A percentile compares a stretch with the other conserved stretches of the same genome.
These are phyloP conservation scores for Effrenium voratum DNA, from an alignment of 73 alveolate genomes.

Conservation along the genomic window DNA sequence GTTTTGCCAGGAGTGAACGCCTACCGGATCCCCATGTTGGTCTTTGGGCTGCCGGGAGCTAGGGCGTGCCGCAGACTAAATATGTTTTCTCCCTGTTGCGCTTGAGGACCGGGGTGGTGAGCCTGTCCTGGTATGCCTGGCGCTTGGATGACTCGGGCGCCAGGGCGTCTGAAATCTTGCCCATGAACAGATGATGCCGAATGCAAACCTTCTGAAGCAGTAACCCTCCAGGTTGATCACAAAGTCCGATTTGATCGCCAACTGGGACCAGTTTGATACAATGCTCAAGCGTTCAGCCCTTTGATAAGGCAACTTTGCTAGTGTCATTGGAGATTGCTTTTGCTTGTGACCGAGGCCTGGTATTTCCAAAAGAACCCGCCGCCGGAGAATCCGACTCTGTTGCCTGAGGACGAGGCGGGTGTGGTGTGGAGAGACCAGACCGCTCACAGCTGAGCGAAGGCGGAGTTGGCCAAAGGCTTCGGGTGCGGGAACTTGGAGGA, in stretches of 20 bases:
- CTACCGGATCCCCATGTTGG: slow-evolving; percentile 64
- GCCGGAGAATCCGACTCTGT: slow-evolving; percentile 43
- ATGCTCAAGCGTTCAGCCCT: too few species aligned
- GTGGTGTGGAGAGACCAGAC: too few species aligned
- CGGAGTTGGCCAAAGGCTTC: slow-evolving; percentile 66
- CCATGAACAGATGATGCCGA: too few species aligned
- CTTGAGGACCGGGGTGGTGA: slow-evolving; percentile 16
- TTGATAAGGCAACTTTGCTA: too few species aligned
- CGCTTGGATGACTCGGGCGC: background rate
- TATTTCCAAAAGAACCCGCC: slow-evolving; percentile 45
- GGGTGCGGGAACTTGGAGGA: slow-evolving; percentile 73
- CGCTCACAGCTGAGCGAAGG: too few species aligned
- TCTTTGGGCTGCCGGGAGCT: slow-evolving; percentile 38
- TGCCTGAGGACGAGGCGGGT: slow-evolving; percentile 91
- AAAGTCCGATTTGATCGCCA: background rate
- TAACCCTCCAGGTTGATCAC: background rate
- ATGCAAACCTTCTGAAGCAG: too few species aligned
- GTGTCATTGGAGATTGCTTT: too few species aligned
- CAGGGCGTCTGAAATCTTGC: background rate
- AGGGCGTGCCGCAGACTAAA: background rate
- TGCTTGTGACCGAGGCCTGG: background rate
- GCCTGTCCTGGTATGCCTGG: background rate
- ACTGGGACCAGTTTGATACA: too few species aligned
- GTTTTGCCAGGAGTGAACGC: slow-evolving; percentile 46
- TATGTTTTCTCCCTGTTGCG: background rate